Evolutionary conservation across 164 flowering plant genomes (phyloP), one percentile per base, ranked within the genome.

Genomic region (Magnolia sinica): DNA sequence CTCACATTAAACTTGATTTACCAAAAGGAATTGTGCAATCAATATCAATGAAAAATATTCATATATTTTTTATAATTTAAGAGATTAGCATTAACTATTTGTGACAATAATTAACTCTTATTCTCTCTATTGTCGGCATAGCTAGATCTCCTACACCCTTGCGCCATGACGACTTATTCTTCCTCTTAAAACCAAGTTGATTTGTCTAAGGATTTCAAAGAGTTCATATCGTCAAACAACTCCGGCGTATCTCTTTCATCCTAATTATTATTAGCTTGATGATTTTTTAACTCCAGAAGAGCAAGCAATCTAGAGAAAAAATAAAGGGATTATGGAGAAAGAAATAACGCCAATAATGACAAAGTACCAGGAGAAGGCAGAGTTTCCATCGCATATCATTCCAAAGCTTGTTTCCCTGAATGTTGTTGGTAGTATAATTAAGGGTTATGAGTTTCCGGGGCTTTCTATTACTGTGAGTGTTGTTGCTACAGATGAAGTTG

Each of bases 391-490:
- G 83, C 91, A 93, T 29, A 70, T 90, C 61, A 77, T 96, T 83
- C 98, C 99, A 70, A 92, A 91, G 81, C 88, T 96, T 72, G 96
- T 84, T 67, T 82, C 87, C 8, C 76, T 96, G 79, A 61, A 81
- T 50, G 70, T 94, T 80, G 92, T 93, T 84, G 98, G 99, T 78
- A 94, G 98, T 50, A 90, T 91, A 18, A 93, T 93, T 77, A 89
- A 91, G 99, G 98, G 97, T 59, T 91, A 91, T 88, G 97, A 94
- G 19, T 92, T 97, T 82, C 99, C 98, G 52, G 98, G 93, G 81
- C 87, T 90, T 14, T 91, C 99, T 65, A 74, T 96, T 67, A 92
- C 89, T 72, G 97, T 75, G 78, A 89, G 85, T 86, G 98, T 97
- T 77, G 49, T 94, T 80, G 91, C 92, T 5, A 79, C 79, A 0